These are phyloP conservation scores for Yarrowia hollandica DNA, from an alignment of 805 yeast genomes.

Conservation along the genomic window DNA sequence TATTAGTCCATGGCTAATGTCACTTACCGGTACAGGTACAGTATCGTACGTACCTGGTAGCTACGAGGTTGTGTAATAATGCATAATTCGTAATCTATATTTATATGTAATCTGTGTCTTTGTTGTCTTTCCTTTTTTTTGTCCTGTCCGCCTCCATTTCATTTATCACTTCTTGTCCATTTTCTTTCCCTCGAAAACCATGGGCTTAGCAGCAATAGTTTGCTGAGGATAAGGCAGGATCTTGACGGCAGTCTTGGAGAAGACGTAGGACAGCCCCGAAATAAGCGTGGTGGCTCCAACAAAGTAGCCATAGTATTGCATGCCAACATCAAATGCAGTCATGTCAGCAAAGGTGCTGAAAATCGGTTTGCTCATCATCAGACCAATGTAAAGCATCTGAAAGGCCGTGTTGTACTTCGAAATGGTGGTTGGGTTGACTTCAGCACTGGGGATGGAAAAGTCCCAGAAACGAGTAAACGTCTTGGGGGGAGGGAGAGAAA, in stretches of 20 bases:
- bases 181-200: constrained; percentile 27
- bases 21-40: too few relatives aligned
- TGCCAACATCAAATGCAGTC: constrained; percentile 36
- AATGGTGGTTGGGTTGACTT: constrained; percentile 81
- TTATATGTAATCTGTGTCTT: too few relatives aligned
- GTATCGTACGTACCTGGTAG: too few relatives aligned
- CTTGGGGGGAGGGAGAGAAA: constrained; percentile 72
- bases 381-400: constrained; percentile 86
- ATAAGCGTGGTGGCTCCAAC: constrained; percentile 70
- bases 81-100: constrained; percentile 19
- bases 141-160: background rate
- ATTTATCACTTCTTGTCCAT: background rate
- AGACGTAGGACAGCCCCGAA: constrained; percentile 77
- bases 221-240: constrained; percentile 40
- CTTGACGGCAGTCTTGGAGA: constrained; percentile 68
- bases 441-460: constrained; percentile 75
- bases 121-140: background rate
- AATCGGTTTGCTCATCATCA: constrained; percentile 58
- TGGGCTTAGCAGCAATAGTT: background rate
- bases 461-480: constrained; percentile 75
- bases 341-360: constrained; percentile 41
- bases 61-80: too few relatives aligned
- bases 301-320: constrained; percentile 43
- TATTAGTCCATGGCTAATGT: too few relatives aligned
- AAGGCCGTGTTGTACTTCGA: constrained; percentile 88